phyloP scores from a whole-genome alignment of 768 basidiomycete genomes.

The Collybiopsis luxurians region DNA sequence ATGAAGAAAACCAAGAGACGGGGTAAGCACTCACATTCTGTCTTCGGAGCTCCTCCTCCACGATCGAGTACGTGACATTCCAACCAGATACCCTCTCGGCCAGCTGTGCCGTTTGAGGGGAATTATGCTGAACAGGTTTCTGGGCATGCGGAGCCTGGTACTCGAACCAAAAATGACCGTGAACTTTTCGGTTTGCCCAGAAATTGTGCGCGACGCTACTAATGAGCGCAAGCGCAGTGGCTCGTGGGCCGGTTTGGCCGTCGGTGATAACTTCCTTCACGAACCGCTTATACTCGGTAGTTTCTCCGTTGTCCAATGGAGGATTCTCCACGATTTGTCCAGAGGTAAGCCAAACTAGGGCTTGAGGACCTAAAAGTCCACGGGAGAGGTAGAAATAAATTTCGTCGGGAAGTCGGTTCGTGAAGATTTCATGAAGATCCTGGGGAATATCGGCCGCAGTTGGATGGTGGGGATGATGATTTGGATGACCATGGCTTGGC shows the following conservation, averaged over 20 bases:
- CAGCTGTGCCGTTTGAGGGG: constrained; percentile 77
- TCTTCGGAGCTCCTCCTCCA: constrained; percentile 93
- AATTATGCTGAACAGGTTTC: constrained; percentile 69
- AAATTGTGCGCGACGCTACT: constrained; percentile 75
- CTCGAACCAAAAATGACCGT: constrained; percentile 77
- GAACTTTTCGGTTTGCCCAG: constrained; percentile 79
- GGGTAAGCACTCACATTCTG: constrained; percentile 76
- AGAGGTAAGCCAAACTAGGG: constrained; percentile 91
- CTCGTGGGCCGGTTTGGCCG: constrained; percentile 89
- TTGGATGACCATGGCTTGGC: constrained; percentile 43
- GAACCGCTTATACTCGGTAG: constrained; percentile 91
- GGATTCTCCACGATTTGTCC: constrained; percentile 84
- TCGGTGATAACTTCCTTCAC: constrained; percentile 97
- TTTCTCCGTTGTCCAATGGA: constrained; percentile 93
- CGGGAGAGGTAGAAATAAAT: constrained; percentile 95
- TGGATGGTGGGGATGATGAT: constrained; percentile 62
- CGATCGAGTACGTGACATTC: constrained; percentile 80
- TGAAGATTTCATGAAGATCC: constrained; percentile 95
- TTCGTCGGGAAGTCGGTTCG: constrained; percentile 91
- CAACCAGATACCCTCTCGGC: constrained; percentile 87
- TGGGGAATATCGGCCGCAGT: constrained; percentile 85
- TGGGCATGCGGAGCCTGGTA: constrained; percentile 45
- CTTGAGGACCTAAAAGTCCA: constrained; percentile 84
- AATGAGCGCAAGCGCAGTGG: constrained; percentile 85
- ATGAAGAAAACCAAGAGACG: not conserved